These are phyloP conservation scores for Penicillium atrosanguineum DNA, from an alignment of 495 filamentous ascomycete genomes.

Conservation along the genomic window DNA sequence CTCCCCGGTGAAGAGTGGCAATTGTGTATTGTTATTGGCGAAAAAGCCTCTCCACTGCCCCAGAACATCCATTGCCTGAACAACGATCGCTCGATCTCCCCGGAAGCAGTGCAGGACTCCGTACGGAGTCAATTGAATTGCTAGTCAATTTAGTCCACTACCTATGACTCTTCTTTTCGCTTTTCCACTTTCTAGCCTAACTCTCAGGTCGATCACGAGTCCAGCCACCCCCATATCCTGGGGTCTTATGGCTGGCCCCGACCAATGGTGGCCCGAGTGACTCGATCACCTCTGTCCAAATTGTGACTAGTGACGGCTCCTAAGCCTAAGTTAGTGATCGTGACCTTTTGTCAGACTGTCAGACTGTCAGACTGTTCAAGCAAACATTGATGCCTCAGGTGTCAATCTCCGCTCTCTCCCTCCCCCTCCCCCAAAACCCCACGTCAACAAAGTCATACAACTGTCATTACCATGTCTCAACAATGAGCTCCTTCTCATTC, in stretches of 20 bases:
- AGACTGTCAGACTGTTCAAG: neutral
- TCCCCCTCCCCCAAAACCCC: neutral
- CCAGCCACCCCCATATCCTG: too few species aligned
- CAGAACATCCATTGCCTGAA: neutral
- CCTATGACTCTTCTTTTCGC: too few species aligned
- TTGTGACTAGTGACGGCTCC: too few species aligned
- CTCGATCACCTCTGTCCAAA: too few species aligned
- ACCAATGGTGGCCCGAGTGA: too few species aligned
- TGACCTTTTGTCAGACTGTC: too few species aligned
- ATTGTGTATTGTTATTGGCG: neutral
- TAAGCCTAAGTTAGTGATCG: too few species aligned
- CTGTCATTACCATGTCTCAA: constrained; percentile 20
- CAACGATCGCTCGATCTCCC: neutral
- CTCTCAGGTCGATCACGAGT: too few species aligned
- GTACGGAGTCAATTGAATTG: neutral
- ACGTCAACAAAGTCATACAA: neutral
- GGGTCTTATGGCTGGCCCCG: too few species aligned
- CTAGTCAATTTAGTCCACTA: too few species aligned
- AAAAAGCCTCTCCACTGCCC: neutral
- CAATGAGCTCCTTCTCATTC: constrained; percentile 40
- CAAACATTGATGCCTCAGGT: constrained; percentile 14
- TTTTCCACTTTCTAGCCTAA: too few species aligned
- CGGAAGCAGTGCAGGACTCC: neutral
- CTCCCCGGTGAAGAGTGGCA: neutral
- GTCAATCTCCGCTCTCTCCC: constrained; percentile 3